Percentiles rank a stretch among this genome's conserved stretches.
These are phyloP conservation scores for Syncephalis fuscata DNA, from an alignment of 371 early-diverging fungal genomes.

Conservation along the genomic window DNA sequence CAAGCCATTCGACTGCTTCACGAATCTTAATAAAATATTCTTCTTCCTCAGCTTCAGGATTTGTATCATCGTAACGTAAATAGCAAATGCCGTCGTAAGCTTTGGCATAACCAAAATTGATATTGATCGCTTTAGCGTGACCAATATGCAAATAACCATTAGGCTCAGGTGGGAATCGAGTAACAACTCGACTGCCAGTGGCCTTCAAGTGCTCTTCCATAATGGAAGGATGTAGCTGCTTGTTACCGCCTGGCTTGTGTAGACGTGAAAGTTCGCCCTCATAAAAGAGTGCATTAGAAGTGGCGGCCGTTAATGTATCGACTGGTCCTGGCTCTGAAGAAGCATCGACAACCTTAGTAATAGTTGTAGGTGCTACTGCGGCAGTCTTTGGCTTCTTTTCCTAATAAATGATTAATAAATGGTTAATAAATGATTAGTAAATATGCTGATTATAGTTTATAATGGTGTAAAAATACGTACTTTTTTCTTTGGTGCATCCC, in stretches of 20 bases:
- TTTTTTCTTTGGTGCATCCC: conserved; percentile 58
- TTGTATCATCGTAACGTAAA: conserved; percentile 98
- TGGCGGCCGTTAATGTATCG: background rate
- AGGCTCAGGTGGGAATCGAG: conserved; percentile 99
- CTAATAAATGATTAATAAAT: too few relatives aligned
- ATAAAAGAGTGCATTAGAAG: conserved; percentile 35
- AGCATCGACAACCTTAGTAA: conserved; percentile 3
- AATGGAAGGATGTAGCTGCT: conserved; percentile 84
- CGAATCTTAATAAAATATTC: conserved; percentile 90
- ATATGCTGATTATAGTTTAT: too few relatives aligned
- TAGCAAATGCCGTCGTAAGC: conserved; percentile 87
- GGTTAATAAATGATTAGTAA: too few relatives aligned
- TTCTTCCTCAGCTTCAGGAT: conserved; percentile 96
- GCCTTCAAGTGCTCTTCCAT: conserved; percentile 86
- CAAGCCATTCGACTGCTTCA: conserved; percentile 96
- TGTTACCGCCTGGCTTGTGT: conserved; percentile 97
- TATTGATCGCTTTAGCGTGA: conserved; percentile 99
- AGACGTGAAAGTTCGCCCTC: conserved; percentile 85
- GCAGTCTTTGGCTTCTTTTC: conserved; percentile 15
- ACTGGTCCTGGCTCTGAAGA: background rate
- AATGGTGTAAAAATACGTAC: conserved; percentile 11
- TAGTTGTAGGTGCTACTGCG: background rate
- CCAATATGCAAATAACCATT: conserved; percentile 98
- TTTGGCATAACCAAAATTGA: conserved; percentile 96
- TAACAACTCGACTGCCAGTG: conserved; percentile 90